Evolutionary conservation across 2,329 filamentous ascomycete species (phyloP).

Genomic region (Xylariales sp.): DNA sequence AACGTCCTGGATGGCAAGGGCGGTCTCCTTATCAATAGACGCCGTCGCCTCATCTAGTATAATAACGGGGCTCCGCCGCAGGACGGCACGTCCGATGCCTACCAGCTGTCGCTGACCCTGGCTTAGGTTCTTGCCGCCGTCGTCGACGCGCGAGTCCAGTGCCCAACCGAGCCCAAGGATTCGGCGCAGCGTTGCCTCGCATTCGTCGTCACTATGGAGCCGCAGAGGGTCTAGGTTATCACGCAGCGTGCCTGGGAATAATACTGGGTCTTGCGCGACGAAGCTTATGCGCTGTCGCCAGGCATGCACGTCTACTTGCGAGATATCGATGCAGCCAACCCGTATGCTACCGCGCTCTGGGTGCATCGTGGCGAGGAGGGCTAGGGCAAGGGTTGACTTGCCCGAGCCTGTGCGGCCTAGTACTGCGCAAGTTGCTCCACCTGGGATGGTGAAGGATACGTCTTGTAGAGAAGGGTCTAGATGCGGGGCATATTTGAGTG

Average conservation of each 20-base stretch:
- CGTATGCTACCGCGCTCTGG: conserved; percentile 63
- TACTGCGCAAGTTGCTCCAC: conserved; percentile 71
- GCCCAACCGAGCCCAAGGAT: conserved; percentile 66
- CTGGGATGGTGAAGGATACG: conserved; percentile 78
- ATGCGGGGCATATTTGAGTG: conserved; percentile 81
- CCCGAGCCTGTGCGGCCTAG: conserved; percentile 88
- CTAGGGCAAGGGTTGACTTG: conserved; percentile 80
- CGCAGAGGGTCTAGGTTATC: conserved; percentile 76
- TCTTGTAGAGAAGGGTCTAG: conserved; percentile 78
- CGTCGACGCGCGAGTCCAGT: conserved; percentile 64
- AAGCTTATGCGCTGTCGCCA: conserved; percentile 70
- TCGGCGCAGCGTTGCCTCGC: conserved; percentile 64
- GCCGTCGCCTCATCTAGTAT: conserved; percentile 75
- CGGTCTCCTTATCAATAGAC: conserved; percentile 70
- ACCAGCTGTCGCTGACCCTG: conserved; percentile 73
- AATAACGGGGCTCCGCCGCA: conserved; percentile 69
- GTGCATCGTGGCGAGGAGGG: conserved; percentile 66
- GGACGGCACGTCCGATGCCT: conserved; percentile 68
- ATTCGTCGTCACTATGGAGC: conserved; percentile 65
- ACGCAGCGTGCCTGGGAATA: conserved; percentile 69
- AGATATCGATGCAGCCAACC: conserved; percentile 66
- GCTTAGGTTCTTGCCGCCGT: conserved; percentile 70
- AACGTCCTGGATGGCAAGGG: conserved; percentile 67
- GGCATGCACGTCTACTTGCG: conserved; percentile 63
- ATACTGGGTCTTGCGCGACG: conserved; percentile 72